These are phyloP conservation scores for Orbilia quercus DNA, from an alignment of 2,329 filamentous ascomycete genomes.

Conservation along the genomic window DNA sequence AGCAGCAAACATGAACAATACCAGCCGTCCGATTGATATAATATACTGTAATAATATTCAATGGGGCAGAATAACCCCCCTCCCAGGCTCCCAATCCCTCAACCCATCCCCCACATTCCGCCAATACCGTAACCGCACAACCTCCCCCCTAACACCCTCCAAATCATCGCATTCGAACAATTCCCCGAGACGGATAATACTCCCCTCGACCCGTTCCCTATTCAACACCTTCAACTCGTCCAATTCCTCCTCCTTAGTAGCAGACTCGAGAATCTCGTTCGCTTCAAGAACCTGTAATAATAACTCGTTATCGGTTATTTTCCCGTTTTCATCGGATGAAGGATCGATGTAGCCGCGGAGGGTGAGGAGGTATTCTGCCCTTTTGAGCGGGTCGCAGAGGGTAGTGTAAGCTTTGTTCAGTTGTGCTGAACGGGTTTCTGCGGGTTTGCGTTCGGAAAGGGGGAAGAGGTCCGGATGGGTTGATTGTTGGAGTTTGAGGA, in stretches of 20 bases:
- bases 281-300: slow-evolving; percentile 85
- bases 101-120: slow-evolving; percentile 84
- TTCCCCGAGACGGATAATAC: slow-evolving; percentile 72
- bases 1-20: too few species aligned
- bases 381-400: slow-evolving; percentile 77
- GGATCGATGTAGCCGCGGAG: slow-evolving; percentile 76
- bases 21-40: too few species aligned
- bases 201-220: slow-evolving; percentile 72
- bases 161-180: slow-evolving; percentile 76
- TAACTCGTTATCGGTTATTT: slow-evolving; percentile 74
- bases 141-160: slow-evolving; percentile 75
- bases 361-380: slow-evolving; percentile 87
- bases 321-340: slow-evolving; percentile 81
- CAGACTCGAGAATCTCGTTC: slow-evolving; percentile 78
- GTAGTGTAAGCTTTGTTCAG: slow-evolving; percentile 96
- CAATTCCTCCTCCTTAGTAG: slow-evolving; percentile 74
- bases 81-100: slow-evolving; percentile 81
- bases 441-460: slow-evolving; percentile 68
- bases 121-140: slow-evolving; percentile 87
- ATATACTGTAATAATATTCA: too few species aligned
- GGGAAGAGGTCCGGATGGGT: slow-evolving; percentile 77
- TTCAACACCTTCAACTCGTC: slow-evolving; percentile 73
- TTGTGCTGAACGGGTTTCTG: slow-evolving; percentile 80
- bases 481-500: slow-evolving; percentile 81
- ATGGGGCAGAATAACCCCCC: slow-evolving; percentile 70